Evolutionary conservation across 768 basidiomycete species (phyloP).

Genomic region (Lentinula lateritia): DNA sequence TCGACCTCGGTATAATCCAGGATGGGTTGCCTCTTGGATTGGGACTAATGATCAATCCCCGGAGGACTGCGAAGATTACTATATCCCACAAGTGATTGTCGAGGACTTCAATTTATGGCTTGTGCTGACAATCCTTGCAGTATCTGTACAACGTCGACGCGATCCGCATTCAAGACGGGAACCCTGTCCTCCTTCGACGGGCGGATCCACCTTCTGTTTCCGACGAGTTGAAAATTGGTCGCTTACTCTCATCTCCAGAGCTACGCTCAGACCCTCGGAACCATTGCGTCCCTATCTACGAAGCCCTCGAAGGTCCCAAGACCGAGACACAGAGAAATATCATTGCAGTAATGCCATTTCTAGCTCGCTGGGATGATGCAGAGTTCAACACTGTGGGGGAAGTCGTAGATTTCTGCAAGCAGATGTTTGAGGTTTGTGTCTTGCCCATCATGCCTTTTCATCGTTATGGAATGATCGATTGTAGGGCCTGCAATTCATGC

Average conservation of each 20-base stretch:
- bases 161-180: conserved; percentile 18
- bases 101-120: neutral
- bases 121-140: neutral
- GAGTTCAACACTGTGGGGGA: conserved; percentile 17
- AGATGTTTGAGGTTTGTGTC: conserved; percentile 24
- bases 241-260: conserved; percentile 13
- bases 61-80: neutral
- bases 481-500: conserved; percentile 22
- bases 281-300: conserved; percentile 27
- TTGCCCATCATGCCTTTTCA: neutral
- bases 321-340: neutral
- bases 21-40: conserved; percentile 18
- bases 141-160: conserved; percentile 21
- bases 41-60: neutral
- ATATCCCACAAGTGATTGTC: neutral
- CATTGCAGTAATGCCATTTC: conserved; percentile 25
- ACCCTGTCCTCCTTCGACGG: conserved; percentile 24
- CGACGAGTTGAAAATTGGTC: conserved; percentile 24
- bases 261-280: conserved; percentile 20
- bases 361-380: conserved; percentile 14
- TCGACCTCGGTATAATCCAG: conserved; percentile 24
- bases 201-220: conserved; percentile 10
- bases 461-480: conserved; percentile 10
- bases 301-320: conserved; percentile 8
- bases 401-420: conserved; percentile 22